These are phyloP conservation scores for Naegleria gruberi DNA, from an alignment of 208 protist species.

Conservation along the genomic window DNA sequence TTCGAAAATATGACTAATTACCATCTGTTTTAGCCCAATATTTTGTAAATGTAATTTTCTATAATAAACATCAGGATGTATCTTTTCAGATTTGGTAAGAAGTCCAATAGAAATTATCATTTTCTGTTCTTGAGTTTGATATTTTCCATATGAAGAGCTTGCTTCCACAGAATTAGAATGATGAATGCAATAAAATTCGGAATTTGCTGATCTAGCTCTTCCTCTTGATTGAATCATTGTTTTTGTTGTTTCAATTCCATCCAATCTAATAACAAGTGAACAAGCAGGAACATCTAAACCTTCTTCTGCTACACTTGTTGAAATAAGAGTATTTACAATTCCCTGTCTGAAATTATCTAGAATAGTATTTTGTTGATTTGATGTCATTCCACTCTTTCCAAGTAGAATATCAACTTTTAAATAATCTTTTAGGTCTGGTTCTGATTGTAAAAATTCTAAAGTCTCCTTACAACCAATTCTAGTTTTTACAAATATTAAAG, in stretches of 20 bases:
- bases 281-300: conserved; percentile 58
- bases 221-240: conserved; percentile 60
- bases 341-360: conserved; percentile 44
- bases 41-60: background rate
- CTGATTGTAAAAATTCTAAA: background rate
- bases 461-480: background rate
- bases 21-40: background rate
- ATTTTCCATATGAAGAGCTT: background rate
- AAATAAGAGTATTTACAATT: conserved; percentile 49
- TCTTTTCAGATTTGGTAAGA: background rate
- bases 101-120: background rate
- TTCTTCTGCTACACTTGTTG: conserved; percentile 61
- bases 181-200: conserved; percentile 48
- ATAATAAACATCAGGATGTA: background rate
- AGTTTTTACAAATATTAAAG: conserved; percentile 10
- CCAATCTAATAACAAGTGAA: conserved; percentile 55
- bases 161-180: background rate
- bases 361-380: conserved; percentile 38
- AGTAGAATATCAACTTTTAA: conserved; percentile 18
- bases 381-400: conserved; percentile 46
- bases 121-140: background rate
- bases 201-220: conserved; percentile 43
- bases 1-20: background rate
- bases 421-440: background rate
- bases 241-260: conserved; percentile 39